phyloP scores from a whole-genome alignment of 2,329 filamentous ascomycete genomes.

The Apiospora aurea region DNA sequence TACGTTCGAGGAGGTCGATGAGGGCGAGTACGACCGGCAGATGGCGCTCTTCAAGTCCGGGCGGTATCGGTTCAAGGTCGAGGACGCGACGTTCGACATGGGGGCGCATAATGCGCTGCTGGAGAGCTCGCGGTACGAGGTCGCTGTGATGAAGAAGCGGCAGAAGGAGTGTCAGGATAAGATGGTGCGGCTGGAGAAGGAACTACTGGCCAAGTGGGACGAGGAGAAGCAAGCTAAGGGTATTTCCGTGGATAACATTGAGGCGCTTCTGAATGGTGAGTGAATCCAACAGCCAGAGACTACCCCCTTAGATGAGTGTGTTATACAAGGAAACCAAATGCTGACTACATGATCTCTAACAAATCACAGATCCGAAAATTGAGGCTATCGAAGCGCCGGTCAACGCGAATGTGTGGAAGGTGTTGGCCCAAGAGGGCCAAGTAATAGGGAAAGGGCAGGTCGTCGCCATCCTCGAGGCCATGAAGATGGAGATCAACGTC shows the following conservation, averaged over 20 bases:
- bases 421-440: conserved; percentile 51
- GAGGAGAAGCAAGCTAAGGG: conserved; percentile 36
- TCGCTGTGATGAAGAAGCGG: conserved; percentile 49
- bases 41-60: conserved; percentile 57
- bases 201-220: conserved; percentile 31
- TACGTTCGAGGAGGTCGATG: conserved; percentile 59
- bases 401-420: conserved; percentile 62
- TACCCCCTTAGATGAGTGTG: too few species aligned
- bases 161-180: conserved; percentile 55
- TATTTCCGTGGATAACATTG: conserved; percentile 56
- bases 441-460: conserved; percentile 49
- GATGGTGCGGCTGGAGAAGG: conserved; percentile 29
- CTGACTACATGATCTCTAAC: too few species aligned
- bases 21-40: conserved; percentile 57
- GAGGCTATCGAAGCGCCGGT: conserved; percentile 49
- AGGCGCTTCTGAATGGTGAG: conserved; percentile 54
- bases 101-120: conserved; percentile 58
- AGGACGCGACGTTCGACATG: conserved; percentile 60
- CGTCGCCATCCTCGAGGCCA: conserved; percentile 59
- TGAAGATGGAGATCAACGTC: conserved; percentile 64
- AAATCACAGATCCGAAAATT: not conserved
- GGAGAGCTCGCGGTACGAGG: conserved; percentile 53
- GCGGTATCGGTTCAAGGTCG: conserved; percentile 57
- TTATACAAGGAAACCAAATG: too few species aligned
- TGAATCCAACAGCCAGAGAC: not conserved